These are phyloP conservation scores for Halocafeteria seosinensis DNA, from an alignment of 108 stramenopile genomes.

Conservation along the genomic window DNA sequence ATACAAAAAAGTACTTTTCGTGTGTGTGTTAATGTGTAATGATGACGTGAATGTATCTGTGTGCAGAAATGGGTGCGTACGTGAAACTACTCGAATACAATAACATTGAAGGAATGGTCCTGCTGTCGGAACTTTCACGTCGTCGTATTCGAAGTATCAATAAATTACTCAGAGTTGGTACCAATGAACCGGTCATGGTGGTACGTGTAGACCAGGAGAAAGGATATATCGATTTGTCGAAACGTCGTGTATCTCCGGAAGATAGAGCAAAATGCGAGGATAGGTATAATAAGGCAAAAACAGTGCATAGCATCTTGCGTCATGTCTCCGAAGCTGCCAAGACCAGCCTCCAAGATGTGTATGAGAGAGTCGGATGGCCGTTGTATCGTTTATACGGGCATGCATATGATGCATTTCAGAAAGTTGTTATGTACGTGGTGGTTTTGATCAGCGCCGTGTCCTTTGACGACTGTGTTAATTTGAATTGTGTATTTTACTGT, in stretches of 20 bases:
- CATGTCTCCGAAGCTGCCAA: conserved; percentile 37
- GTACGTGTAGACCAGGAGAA: conserved; percentile 95
- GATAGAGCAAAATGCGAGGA: conserved; percentile 93
- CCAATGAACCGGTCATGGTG: conserved; percentile 98
- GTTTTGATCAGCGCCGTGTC: too few relatives aligned
- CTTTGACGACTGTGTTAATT: too few relatives aligned
- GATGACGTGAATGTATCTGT: too few relatives aligned
- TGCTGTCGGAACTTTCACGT: conserved; percentile 76
- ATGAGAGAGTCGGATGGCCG: conserved; percentile 88
- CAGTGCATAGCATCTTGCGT: conserved; percentile 37
- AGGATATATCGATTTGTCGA: conserved; percentile 97
- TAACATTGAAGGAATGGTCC: conserved; percentile 95
- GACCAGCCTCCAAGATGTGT: conserved; percentile 68
- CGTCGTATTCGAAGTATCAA: conserved; percentile 96
- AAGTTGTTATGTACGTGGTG: conserved; percentile 53
- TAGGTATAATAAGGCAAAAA: conserved; percentile 66
- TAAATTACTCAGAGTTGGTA: conserved; percentile 89
- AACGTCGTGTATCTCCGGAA: conserved; percentile 87
- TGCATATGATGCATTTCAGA: conserved; percentile 91
- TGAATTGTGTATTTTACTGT: too few relatives aligned
- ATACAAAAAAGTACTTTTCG: background rate
- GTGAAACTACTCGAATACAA: conserved; percentile 93
- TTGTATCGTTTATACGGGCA: conserved; percentile 87
- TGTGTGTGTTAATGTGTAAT: conserved; percentile 48
- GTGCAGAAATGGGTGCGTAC: conserved; percentile 99